phyloP scores from a whole-genome alignment of 352 stramenopile species.

The Phytophthora fragariaefolia region DNA sequence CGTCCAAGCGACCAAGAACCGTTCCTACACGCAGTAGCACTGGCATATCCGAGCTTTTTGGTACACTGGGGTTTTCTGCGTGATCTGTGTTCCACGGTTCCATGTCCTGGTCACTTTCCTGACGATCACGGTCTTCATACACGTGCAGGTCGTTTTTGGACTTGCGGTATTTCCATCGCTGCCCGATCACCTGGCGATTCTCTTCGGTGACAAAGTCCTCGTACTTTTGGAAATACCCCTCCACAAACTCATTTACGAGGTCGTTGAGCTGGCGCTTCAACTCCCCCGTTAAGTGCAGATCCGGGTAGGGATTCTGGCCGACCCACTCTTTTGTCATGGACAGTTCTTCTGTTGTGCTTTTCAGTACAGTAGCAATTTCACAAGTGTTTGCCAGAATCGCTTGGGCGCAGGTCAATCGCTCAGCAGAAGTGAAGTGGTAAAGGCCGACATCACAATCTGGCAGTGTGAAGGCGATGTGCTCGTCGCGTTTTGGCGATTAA shows the following conservation, averaged over 20 bases:
- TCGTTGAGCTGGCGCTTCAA: constrained; percentile 36
- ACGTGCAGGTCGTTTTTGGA: constrained; percentile 52
- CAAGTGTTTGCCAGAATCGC: neutral
- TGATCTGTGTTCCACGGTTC: neutral
- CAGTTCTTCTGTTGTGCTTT: neutral
- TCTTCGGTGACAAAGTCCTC: constrained; percentile 39
- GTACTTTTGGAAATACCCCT: constrained; percentile 49
- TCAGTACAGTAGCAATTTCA: neutral
- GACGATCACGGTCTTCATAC: constrained; percentile 35
- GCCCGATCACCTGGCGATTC: constrained; percentile 36
- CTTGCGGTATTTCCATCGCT: constrained; percentile 48
- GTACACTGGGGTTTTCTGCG: neutral
- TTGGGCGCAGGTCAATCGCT: no score
- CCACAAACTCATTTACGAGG: constrained; percentile 38
- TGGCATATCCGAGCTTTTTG: constrained; percentile 13
- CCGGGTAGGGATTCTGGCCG: constrained; percentile 34
- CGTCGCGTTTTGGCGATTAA: no score
- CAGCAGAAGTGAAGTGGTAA: no score
- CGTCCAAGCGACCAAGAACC: constrained; percentile 38
- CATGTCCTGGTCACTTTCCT: neutral
- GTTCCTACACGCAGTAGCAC: constrained; percentile 33
- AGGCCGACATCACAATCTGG: no score
- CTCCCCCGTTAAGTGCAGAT: constrained; percentile 29
- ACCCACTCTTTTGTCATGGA: constrained; percentile 36
- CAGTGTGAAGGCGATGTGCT: no score